Evolutionary conservation across 371 early-diverging fungal species (phyloP), one percentile per base, ranked within the genome.

Genomic region (Syncephalastrum monosporum): DNA sequence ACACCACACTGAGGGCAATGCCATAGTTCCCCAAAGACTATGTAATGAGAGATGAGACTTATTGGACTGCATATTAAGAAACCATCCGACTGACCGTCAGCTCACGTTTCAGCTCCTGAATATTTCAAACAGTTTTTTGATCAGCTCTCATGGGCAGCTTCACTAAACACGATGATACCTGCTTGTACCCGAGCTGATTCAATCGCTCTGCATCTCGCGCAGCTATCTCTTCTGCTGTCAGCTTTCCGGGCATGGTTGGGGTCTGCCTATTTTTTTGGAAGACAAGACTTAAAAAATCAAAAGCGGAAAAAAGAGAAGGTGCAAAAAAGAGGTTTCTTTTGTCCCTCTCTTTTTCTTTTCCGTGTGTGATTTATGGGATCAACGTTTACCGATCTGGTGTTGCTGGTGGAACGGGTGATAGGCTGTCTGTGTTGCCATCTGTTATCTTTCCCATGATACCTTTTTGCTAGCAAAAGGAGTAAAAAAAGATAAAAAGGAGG

Each of bases 1-100:
- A 74, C 1, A 74, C 67, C 19, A 74, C 65, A 50, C 66, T 63
- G 6, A 71, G 53, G 4, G 74, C 71, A 12, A 74, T 54, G 27
- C 74, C 74, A 45, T 68, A 68, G 52, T 69, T 73, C 19, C 74
- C 69, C 53, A 73, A 48, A 4, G 74, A 73, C 70, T 69, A 23
- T 41, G 6, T 25, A 14, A 45, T 55, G 29, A 41, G 5, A 17
- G n/a, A 25, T 38, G 4, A 54, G 17, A 19, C 5, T 10, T 21
- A 4, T 23, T 21, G 24, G n/a, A 29, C 24, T 5, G 2, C 15
- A 13, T 7, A 45, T 55, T 3, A 48, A 12, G 27, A 44, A 17
- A 21, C 7, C 13, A 7, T 7, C 19, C 23, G 49, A 17, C 50
- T 60, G 61, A 72, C 73, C 15, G 69, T 57, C 43, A 72, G 49